Evolutionary conservation across 2,329 filamentous ascomycete species (phyloP).

Genomic region (Arthroderma sp.): DNA sequence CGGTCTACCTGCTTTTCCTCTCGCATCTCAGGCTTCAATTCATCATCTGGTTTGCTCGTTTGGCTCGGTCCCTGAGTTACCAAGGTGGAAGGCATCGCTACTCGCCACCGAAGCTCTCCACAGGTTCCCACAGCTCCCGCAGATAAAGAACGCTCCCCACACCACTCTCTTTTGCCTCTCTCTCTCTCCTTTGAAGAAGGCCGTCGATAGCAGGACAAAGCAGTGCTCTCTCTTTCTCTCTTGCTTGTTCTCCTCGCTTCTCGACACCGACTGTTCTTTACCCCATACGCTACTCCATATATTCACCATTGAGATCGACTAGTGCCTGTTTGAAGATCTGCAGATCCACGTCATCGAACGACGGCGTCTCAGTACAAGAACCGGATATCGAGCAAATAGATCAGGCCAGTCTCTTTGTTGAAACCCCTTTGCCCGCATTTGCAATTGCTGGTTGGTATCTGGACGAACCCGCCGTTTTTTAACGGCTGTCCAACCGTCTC

Average conservation of each 20-base stretch:
- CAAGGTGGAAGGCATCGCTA: background rate
- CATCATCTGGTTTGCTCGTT: background rate
- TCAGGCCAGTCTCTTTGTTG: background rate
- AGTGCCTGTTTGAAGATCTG: slow-evolving; percentile 1
- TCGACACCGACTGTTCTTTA: background rate
- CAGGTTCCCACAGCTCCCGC: background rate
- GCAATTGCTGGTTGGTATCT: background rate
- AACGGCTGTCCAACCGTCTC: background rate
- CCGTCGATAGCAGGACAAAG: background rate
- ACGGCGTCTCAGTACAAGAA: background rate
- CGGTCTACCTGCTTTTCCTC: background rate
- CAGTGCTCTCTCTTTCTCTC: background rate
- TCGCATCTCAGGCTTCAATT: background rate
- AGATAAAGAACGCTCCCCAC: background rate
- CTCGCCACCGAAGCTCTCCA: background rate
- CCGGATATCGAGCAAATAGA: background rate
- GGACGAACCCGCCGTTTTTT: background rate
- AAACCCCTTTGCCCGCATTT: background rate
- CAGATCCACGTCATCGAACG: slow-evolving; percentile 5
- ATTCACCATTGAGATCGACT: background rate
- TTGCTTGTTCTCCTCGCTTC: background rate
- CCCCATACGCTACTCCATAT: background rate
- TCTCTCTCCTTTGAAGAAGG: background rate
- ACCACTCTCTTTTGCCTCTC: background rate
- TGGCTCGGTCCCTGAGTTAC: background rate